Conservation (phyloP, 148 eudicot genomes). For the Simmondsia chinensis region DNA sequence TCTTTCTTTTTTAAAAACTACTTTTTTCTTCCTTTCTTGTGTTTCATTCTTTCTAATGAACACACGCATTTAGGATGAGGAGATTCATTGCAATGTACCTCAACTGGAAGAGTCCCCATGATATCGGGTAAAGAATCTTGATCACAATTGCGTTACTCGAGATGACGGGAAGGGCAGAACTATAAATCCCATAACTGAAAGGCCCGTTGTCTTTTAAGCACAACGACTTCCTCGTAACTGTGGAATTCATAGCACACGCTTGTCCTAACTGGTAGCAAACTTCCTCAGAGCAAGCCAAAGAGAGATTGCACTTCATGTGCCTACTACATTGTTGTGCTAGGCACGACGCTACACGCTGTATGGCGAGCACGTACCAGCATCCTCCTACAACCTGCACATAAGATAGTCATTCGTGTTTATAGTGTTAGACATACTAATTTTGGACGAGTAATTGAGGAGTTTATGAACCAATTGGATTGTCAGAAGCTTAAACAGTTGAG, state of each 20-base stretch:
- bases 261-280: constrained; percentile 43
- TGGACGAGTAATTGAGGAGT: too few relatives aligned
- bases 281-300: constrained; percentile 61
- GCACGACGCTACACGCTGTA: constrained; percentile 75
- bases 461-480: neutral
- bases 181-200: constrained; percentile 63
- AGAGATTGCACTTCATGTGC: constrained; percentile 26
- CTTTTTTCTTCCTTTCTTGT: too few relatives aligned
- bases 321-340: constrained; percentile 51
- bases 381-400: constrained; percentile 70
- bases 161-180: constrained; percentile 64
- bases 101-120: constrained; percentile 81
- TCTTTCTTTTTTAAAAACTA: too few relatives aligned
- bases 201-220: constrained; percentile 58
- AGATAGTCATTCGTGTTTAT: neutral
- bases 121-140: constrained; percentile 80
- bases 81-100: constrained; percentile 31
- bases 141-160: constrained; percentile 59
- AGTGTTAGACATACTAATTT: too few relatives aligned
- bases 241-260: constrained; percentile 39
- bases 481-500: too few relatives aligned
- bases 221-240: constrained; percentile 24
- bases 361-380: constrained; percentile 90
- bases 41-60: too few relatives aligned
- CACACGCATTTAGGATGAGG: too few relatives aligned